Conservation (phyloP, 2,329 filamentous ascomycete species). For the Aspergillus sclerotialis region DNA sequence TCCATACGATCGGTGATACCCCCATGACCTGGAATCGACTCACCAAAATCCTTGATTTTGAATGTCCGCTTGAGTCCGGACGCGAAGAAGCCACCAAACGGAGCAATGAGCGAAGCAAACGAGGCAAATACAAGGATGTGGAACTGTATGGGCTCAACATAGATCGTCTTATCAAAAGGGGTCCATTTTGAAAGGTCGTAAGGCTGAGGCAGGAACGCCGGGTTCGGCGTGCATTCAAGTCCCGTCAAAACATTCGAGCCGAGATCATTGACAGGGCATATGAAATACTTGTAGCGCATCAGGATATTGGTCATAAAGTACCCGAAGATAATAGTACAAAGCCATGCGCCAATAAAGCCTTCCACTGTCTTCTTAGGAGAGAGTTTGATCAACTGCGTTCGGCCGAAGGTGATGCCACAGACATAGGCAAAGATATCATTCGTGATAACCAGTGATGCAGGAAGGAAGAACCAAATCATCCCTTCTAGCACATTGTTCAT, state of each 20-base stretch:
- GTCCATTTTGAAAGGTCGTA: constrained; percentile 69
- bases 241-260: constrained; percentile 90
- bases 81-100: constrained; percentile 97
- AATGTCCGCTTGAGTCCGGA: constrained; percentile 97
- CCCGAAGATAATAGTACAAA: constrained; percentile 86
- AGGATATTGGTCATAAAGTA: constrained; percentile 75
- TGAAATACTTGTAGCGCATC: constrained; percentile 92
- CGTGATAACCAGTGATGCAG: constrained; percentile 88
- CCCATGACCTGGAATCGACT: constrained; percentile 94
- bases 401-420: constrained; percentile 92
- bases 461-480: constrained; percentile 99
- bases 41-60: constrained; percentile 99
- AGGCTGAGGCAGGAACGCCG: constrained; percentile 73
- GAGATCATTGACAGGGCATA: constrained; percentile 93
- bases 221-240: constrained; percentile 82
- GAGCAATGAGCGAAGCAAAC: constrained; percentile 92
- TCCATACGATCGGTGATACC: constrained; percentile 99
- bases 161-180: constrained; percentile 64
- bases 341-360: constrained; percentile 91
- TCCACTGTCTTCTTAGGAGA: constrained; percentile 99
- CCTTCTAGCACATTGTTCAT: constrained; percentile 99
- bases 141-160: constrained; percentile 81
- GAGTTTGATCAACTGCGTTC: constrained; percentile 93
- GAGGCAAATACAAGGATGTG: constrained; percentile 85
- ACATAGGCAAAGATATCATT: constrained; percentile 99